A percentile compares a stretch with the other conserved stretches of the same genome.
phyloP scores from a whole-genome alignment of 108 stramenopile species.

The Schizochytrium sp. region DNA sequence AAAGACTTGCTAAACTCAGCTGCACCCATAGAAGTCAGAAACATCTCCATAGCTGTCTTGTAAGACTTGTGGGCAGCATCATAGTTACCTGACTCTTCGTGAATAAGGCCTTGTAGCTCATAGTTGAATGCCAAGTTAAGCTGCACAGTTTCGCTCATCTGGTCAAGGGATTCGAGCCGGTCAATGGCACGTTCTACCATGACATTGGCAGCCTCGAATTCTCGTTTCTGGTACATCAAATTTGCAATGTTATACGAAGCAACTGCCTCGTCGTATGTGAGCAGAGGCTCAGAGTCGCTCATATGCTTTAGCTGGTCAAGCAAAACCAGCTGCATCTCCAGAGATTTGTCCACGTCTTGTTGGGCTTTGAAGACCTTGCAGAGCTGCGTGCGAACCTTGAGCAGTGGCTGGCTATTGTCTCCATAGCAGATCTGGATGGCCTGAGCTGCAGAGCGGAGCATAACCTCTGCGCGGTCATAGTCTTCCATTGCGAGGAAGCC shows the following conservation, averaged over 20 bases:
- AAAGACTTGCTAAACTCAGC: neutral
- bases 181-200: neutral
- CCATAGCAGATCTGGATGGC: neutral
- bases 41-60: neutral
- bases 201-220: neutral
- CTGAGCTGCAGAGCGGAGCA: neutral
- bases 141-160: neutral
- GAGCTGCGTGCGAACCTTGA: neutral
- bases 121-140: neutral
- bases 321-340: neutral
- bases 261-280: neutral
- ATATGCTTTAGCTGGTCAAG: neutral
- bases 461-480: neutral
- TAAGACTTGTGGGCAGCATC: neutral
- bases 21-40: neutral
- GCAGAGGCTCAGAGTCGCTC: neutral
- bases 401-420: neutral
- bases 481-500: neutral
- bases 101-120: neutral
- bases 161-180: neutral
- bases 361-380: neutral
- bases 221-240: neutral
- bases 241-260: neutral
- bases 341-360: neutral
- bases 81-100: neutral